Base-by-base conservation (phyloP, 2,329 filamentous ascomycete species). In the Penicillium concentricum region DNA sequence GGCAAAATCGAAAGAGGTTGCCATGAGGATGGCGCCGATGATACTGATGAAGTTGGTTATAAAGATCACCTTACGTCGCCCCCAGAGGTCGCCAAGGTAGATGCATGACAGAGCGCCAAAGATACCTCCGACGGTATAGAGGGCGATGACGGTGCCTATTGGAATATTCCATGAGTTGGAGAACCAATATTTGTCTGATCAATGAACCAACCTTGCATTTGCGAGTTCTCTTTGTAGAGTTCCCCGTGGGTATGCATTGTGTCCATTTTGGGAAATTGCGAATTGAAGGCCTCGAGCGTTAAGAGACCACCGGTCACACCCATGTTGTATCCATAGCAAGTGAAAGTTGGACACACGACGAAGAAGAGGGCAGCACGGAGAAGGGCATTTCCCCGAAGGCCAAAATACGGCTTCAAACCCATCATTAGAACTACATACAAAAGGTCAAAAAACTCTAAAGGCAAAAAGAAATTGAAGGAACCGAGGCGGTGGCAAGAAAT, bases 321-420 rank as follows among this genome's bases (percentile, higher is more conserved):
- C 63, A 82, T 78, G 64, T 82, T 82, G 72, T 82, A 83, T 51
- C 81, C 80, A 61, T 80, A 82, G 46, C 79, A 71, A 52, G 81
- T 75, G 57, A 81, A 81, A 18, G 75, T 63, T 30, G 67, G 67
- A 8, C 54, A 62, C 7, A 67, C 67, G 30, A 67, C 62, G 20
- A 69, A 59, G 57, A 54, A 52, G 3, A 66, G 59, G 18, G 62
- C 62, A 2, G 63, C 62, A 13, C 63, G 53, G 9, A 65, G 54
- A 28, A 66, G 59, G 38, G 60, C 45, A 59, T 64, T 65, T 38
- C 63, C 63, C 22, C 62, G 58, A 45, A 66, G 59, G 52, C 63
- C 63, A 47, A 66, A 34, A 55, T 60, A 66, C 37, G 60, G 60
- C 56, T 64, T 61, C 35, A 60, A 49, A 35, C 59, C 66, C 61